Percentiles rank a stretch among this genome's conserved stretches.
These are phyloP conservation scores for Tetracladium maxilliforme DNA, from an alignment of 2,329 filamentous ascomycete genomes.

Conservation along the genomic window DNA sequence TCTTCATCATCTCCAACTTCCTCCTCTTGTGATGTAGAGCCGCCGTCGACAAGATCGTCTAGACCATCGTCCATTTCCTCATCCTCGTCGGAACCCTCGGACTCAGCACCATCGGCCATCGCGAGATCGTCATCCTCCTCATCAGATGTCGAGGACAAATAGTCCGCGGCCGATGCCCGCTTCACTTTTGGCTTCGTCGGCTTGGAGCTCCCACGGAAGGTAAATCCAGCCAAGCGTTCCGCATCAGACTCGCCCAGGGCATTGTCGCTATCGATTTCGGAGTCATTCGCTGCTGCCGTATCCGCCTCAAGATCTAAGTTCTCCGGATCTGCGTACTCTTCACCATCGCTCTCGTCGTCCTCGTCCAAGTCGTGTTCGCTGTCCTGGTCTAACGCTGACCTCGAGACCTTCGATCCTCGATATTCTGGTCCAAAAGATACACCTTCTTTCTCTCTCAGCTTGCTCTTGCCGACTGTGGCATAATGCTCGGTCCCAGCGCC, in stretches of 20 bases:
- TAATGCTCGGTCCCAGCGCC: conserved; percentile 75
- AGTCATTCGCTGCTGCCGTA: no score
- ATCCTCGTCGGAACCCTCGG: conserved; percentile 10
- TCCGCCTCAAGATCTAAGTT: conserved; percentile 39
- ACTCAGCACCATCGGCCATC: conserved; percentile 12
- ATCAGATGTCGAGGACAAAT: conserved; percentile 28
- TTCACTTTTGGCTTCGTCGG: conserved; percentile 18
- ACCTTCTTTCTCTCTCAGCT: conserved; percentile 59
- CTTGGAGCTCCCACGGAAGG: conserved; percentile 43
- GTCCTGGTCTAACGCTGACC: conserved; percentile 45
- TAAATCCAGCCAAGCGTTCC: conserved; percentile 65
- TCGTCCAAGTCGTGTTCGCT: conserved; percentile 36
- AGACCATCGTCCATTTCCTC: conserved; percentile 7
- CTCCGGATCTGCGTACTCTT: conserved; percentile 34
- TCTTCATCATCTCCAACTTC: conserved; percentile 15
- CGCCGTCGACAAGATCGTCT: conserved; percentile 7
- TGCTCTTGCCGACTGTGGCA: conserved; percentile 68
- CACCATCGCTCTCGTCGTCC: conserved; percentile 19
- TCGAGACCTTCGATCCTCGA: conserved; percentile 59
- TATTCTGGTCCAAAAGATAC: conserved; percentile 66
- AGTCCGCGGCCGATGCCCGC: conserved; percentile 39
- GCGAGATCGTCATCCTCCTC: conserved; percentile 17
- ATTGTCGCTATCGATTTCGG: conserved; percentile 46
- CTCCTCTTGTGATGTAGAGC: no score
- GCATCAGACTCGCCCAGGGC: conserved; percentile 78